Evolutionary conservation across 139 green algal species (phyloP), one percentile per base, ranked within the genome.

Genomic region (Eudorina sp.): DNA sequence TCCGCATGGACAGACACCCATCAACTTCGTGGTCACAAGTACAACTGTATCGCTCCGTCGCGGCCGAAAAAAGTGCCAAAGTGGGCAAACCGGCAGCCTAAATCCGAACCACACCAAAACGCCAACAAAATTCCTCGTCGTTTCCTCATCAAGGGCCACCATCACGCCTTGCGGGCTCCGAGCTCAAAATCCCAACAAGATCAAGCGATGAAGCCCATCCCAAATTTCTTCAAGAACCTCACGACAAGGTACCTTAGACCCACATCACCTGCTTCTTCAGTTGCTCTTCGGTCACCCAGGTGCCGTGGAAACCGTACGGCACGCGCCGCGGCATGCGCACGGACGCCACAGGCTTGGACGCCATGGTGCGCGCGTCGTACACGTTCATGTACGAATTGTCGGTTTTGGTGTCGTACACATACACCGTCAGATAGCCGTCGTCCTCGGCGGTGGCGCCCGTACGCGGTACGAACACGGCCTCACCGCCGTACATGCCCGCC

Each of bases 281-380:
- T 69, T 81, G 70, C 69, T 72, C 34, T 69, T 89, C 83, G 8
- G 38, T 73, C 2, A 89, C 69, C 68, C 68, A 89, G 25, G 70
- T 82, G 34, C 83, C 92, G 27, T 92, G 70, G 51, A 98, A 98
- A 23, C 95, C 95, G 48, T 91, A 92, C 2, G 95, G 95, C 77
- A 97, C 95, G 0, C 94, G 90, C 48, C 90, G 83, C 41, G 92
- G 94, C 87, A 98, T 85, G 45, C 72, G n/a, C 27, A 98, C 76
- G 3, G 79, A 58, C 3, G 94, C 93, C 55, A 97, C 53, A 0
- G 94, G 94, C 75, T 89, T 55, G 7, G 64, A 31, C 14, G 53
- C 27, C 96, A 98, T 98, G 16, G 91, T 96, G 38, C 85, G 84
- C 1, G 96, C 96, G 81, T 98, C 89, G 66, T 94, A 94, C 4